Evolutionary conservation across 2,329 filamentous ascomycete species (phyloP).

Genomic region (Cercospora sp.): DNA sequence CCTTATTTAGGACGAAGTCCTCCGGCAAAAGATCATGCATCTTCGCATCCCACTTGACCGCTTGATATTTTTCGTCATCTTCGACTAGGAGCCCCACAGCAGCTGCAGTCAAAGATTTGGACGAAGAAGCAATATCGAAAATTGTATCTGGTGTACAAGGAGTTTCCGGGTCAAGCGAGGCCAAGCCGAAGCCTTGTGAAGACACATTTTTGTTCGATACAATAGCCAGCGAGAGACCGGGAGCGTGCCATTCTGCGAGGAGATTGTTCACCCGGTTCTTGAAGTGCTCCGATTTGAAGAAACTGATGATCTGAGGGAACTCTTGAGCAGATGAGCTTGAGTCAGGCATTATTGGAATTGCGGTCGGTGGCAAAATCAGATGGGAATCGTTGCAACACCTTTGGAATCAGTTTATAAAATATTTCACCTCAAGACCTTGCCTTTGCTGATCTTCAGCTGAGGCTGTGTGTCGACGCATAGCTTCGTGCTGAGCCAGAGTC

Average conservation of each 20-base stretch:
- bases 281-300: constrained; percentile 19
- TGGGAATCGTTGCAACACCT: not conserved
- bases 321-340: not conserved
- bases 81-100: constrained; percentile 53
- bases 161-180: constrained; percentile 39
- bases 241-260: constrained; percentile 29
- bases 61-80: constrained; percentile 42
- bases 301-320: not conserved
- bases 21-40: constrained; percentile 40
- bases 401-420: not conserved
- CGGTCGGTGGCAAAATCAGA: not conserved
- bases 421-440: not conserved
- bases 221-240: constrained; percentile 53
- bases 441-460: not conserved
- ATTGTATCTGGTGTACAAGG: constrained; percentile 52
- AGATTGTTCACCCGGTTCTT: constrained; percentile 6
- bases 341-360: not conserved
- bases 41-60: constrained; percentile 51
- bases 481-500: not conserved
- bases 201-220: constrained; percentile 48
- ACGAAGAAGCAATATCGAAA: constrained; percentile 58
- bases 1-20: constrained; percentile 25
- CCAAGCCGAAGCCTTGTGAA: constrained; percentile 45
- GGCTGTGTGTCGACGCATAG: not conserved
- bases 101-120: constrained; percentile 57